Base-by-base conservation (phyloP, 345 rosid genomes). In the Microthlaspi erraticum region DNA sequence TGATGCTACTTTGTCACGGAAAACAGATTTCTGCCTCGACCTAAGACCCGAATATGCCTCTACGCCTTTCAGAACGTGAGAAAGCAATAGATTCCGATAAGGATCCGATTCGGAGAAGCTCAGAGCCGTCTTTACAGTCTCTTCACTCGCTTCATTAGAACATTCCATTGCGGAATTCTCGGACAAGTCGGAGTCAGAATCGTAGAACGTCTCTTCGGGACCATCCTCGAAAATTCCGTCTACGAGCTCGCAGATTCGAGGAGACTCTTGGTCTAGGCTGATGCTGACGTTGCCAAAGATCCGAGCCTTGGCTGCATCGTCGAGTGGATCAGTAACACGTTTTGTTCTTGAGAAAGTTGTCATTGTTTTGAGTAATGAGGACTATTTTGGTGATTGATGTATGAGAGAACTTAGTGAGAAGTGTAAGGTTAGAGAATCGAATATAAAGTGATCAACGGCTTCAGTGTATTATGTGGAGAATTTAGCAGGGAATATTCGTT, bases 241-340 rank as follows among this genome's bases (percentile, higher is more conserved):
- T 14, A 92, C 88, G 75, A 93, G 98, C 14, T 85, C 86, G 10
- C 84, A 86, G 6, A 90, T 83, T 72, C 82, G 83, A 10, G 96
- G 88, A 14, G 85, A 83, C 19, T 84, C 88, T 53, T 60, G 83
- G 26, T 86, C 80, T 50, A 83, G 83, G 14, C 80, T 89, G 83
- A 83, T 73, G 12, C 85, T 70, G 7, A 86, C 85, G 71, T 86
- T 81, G 78, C 86, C 77, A 34, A 84, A 61, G 77, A 93, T 82
- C 52, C 87, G 82, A 42, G 92, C 93, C 72, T 58, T 86, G 18
- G 87, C 93, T n/a, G 76, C 72, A 18, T 82, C 88, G 59, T 78
- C 82, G 7, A 90, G 85, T 50, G 87, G 84, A 34, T 74, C 83
- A 8, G 88, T 79, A 39, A 83, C 83, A 63, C 91, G 81, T 70